Conservation (phyloP, 805 yeast genomes). For the Lipomyces sp. region DNA sequence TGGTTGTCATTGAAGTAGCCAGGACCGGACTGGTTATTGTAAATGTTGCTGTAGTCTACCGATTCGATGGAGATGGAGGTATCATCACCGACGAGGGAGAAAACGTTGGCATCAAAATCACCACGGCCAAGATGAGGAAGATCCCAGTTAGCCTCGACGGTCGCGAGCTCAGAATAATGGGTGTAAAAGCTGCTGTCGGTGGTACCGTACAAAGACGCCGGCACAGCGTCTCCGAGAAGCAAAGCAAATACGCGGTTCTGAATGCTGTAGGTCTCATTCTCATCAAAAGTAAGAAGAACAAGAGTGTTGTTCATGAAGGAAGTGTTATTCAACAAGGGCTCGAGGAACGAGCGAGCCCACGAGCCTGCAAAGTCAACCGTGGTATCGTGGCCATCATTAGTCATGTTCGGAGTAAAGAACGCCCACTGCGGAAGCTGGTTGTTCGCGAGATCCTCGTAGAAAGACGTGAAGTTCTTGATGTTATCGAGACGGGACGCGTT, state of each 20-base stretch:
- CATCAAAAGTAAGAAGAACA: conserved; percentile 51
- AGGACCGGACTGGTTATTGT: conserved; percentile 27
- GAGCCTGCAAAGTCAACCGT: conserved; percentile 46
- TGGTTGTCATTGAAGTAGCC: conserved; percentile 25
- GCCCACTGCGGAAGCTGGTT: conserved; percentile 51
- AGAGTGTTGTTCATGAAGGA: conserved; percentile 49
- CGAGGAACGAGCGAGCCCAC: conserved; percentile 48
- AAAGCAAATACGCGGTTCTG: conserved; percentile 48
- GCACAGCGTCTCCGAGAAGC: conserved; percentile 49
- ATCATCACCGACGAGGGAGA: conserved; percentile 43
- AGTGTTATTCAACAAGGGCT: conserved; percentile 45
- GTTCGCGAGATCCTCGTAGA: conserved; percentile 43
- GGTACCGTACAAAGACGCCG: conserved; percentile 44
- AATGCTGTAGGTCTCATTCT: conserved; percentile 44
- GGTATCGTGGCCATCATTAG: conserved; percentile 52
- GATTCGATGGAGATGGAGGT: conserved; percentile 21
- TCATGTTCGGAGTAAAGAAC: conserved; percentile 54
- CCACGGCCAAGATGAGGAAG: conserved; percentile 50
- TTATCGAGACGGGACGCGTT: conserved; percentile 42
- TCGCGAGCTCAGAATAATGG: conserved; percentile 51
- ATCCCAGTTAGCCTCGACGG: conserved; percentile 52
- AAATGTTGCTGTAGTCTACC: conserved; percentile 15
- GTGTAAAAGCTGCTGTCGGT: conserved; percentile 49
- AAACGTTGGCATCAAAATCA: conserved; percentile 52
- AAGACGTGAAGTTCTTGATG: conserved; percentile 49